A percentile compares a stretch with the other conserved stretches of the same genome.
These are phyloP conservation scores for Geotrichum australiense DNA, from an alignment of 1,139 yeast genomes.

Conservation along the genomic window DNA sequence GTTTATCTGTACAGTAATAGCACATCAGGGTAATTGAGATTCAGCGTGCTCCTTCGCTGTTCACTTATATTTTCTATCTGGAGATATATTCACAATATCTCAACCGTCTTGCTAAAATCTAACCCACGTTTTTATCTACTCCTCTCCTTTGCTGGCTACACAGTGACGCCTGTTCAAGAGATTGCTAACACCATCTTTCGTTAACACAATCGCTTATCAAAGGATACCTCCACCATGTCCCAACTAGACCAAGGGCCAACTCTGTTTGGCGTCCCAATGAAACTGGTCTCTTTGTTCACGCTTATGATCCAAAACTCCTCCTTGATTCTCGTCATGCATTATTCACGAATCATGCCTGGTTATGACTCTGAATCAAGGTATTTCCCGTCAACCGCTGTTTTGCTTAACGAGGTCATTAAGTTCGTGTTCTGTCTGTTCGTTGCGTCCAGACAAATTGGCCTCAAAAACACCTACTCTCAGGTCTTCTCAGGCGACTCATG, in stretches of 20 bases:
- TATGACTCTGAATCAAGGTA: constrained; percentile 31
- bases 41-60: too few species aligned
- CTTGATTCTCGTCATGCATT: constrained; percentile 38
- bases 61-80: too few species aligned
- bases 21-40: too few species aligned
- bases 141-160: too few species aligned
- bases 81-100: too few species aligned
- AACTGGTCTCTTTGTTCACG: constrained; percentile 31
- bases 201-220: too few species aligned
- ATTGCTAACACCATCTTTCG: too few species aligned
- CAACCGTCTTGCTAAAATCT: too few species aligned
- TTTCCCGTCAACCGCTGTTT: constrained; percentile 39
- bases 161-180: too few species aligned
- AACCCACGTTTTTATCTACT: too few species aligned
- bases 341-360: constrained; percentile 39
- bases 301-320: constrained; percentile 36
- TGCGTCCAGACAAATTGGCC: constrained; percentile 26
- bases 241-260: constrained; percentile 18
- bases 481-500: constrained; percentile 36
- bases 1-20: too few species aligned
- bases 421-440: constrained; percentile 31
- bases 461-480: constrained; percentile 25
- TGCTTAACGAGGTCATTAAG: constrained; percentile 38
- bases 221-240: too few species aligned
- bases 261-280: constrained; percentile 28